Base-by-base conservation (phyloP, 371 early-diverging fungal genomes). In the Saksenaea oblongispora region DNA sequence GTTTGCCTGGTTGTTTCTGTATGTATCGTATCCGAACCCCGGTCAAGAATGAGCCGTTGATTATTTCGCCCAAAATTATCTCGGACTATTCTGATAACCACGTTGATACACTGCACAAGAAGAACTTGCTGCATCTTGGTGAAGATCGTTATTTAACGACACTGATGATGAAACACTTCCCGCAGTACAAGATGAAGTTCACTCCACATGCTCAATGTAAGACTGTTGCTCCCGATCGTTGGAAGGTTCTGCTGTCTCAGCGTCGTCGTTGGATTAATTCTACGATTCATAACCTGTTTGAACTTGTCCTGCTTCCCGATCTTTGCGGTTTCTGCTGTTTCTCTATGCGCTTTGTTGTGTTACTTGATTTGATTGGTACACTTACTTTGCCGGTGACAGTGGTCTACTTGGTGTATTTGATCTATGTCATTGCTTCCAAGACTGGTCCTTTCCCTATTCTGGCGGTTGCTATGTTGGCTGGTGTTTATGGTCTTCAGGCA, bases 61-160 rank as follows among this genome's bases (percentile, higher is more conserved):
- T 99, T 39, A 92, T 96, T 47, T 88, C 97, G 18, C 93, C 94
- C 56, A 82, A 83, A 54, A 89, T 99, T 41, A 90, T 99, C 65
- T 79, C 87, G 27, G 96, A 98, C 41, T 99, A 99, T 75, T 93
- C 96, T 11, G 95, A 95, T 59, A 95, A 92, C 74, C 88, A 91
- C 53, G 95, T 98, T 22, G 93, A 96, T 65, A 99, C 99, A 0
- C 80, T 99, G 24, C 99, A 99, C 84, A 94, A 98, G 78, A 99
- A 99, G 85, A 99, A 99, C 72, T 82, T 99, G 56, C 80, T 99
- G 28, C 91, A 96, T 56, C 84, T 99, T 13, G 99, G 99, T 37
- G 99, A 99, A 83, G 99, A 98, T 73, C 91, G 98, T 2, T 99
- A 96, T 75, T 78, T 99, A 60, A 98, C 99, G 0, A 99, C 99